phyloP scores from a whole-genome alignment of 1,284 basidiomycete species.

The Trichosporon ovoides region DNA sequence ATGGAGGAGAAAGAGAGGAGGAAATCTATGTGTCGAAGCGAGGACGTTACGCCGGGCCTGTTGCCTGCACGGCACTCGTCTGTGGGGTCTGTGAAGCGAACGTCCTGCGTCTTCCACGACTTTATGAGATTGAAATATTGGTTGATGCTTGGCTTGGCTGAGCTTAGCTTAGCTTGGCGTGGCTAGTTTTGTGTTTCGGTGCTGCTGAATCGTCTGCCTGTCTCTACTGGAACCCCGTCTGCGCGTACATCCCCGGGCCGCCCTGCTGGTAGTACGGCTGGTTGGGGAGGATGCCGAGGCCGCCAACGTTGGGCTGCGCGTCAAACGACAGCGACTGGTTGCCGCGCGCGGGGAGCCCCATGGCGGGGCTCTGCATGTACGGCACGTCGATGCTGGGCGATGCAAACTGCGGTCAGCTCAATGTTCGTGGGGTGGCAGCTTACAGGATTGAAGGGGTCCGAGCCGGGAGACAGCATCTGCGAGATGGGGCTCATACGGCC shows the following conservation, averaged over 20 bases:
- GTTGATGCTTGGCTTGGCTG: background rate
- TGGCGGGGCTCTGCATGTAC: constrained; percentile 25
- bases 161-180: background rate
- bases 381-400: constrained; percentile 42
- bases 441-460: constrained; percentile 50
- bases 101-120: background rate
- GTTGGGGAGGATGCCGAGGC: constrained; percentile 39
- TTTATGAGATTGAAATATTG: background rate
- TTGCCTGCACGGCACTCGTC: too few species aligned
- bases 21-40: too few species aligned
- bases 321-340: constrained; percentile 38
- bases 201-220: background rate
- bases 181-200: background rate
- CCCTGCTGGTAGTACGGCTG: constrained; percentile 18
- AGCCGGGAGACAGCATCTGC: constrained; percentile 46
- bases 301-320: constrained; percentile 42
- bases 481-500: constrained; percentile 38
- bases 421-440: constrained; percentile 10
- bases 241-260: constrained; percentile 21
- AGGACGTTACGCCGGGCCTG: too few species aligned
- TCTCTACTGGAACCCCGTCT: constrained; percentile 18
- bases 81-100: background rate
- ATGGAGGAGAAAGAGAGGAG: background rate
- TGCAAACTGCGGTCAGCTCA: constrained; percentile 30
- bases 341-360: constrained; percentile 20